Evolutionary conservation across 345 rosid genomes (phyloP).

Genomic region (Reutealis trisperma): DNA sequence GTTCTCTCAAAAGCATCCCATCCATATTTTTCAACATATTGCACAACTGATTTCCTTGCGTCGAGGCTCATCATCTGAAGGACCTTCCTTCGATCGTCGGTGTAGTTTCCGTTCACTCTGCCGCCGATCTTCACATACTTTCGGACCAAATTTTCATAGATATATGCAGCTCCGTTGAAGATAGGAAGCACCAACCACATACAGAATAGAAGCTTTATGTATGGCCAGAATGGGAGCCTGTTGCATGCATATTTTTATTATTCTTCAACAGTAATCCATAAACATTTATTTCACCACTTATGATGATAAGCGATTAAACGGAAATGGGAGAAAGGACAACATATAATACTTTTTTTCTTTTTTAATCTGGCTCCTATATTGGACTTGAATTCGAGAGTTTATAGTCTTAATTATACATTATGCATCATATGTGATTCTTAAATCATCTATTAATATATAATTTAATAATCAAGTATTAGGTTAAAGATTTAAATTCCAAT

Average conservation of each 20-base stretch:
- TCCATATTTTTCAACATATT: conserved; percentile 67
- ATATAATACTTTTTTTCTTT: too few species aligned
- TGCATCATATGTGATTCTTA: too few species aligned
- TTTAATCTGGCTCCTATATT: too few species aligned
- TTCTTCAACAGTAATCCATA: neutral
- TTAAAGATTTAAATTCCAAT: too few species aligned
- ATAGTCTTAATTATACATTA: too few species aligned
- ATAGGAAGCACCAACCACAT: conserved; percentile 85
- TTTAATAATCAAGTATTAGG: too few species aligned
- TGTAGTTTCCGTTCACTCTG: conserved; percentile 38
- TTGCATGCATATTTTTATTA: too few species aligned
- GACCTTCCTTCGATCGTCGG: conserved; percentile 65
- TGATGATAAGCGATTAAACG: too few species aligned
- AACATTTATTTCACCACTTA: too few species aligned
- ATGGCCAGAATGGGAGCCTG: conserved; percentile 93
- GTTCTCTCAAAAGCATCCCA: conserved; percentile 80
- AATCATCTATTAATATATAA: too few species aligned
- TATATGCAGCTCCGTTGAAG: conserved; percentile 89
- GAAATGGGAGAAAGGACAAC: too few species aligned
- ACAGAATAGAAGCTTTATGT: conserved; percentile 68
- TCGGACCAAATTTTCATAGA: conserved; percentile 59
- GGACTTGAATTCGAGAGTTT: too few species aligned
- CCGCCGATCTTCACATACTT: conserved; percentile 42
- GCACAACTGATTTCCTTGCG: conserved; percentile 68
- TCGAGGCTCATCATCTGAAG: conserved; percentile 95